Evolutionary conservation across 2,329 filamentous ascomycete genomes (phyloP), one percentile per base, ranked within the genome.

Genomic region (Aspergillus brunneoviolaceus): DNA sequence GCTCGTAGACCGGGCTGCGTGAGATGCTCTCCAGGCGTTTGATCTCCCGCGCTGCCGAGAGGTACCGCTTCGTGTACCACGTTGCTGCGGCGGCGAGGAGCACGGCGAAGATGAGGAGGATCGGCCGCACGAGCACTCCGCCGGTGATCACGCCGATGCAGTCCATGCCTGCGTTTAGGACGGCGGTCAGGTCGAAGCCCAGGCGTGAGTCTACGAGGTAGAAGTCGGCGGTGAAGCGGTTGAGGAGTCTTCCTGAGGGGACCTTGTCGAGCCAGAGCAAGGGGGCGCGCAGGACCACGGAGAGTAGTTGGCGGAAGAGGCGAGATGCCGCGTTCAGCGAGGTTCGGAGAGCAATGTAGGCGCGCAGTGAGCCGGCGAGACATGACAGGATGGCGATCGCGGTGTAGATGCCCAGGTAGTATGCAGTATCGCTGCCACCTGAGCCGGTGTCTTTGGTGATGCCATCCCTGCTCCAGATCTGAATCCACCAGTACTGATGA

Each of bases 221-320:
- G 73, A 93, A 92, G 74, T 93, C 90, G 4, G 87, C 81, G 0
- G 89, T 90, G 71, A 92, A 91, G 1, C 90, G 84, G 75, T 93
- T 93, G 39, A 92, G 78, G 31, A 93, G 85, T 47, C 89, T 84
- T 1, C 90, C 90, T 1, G 91, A 79, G 0, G 90, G 90, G 0
- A 91, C 87, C 0, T 89, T 92, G 70, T 93, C 90, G 47, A 93
- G 82, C 88, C 89, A 92, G 60, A 88, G 81, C 16, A 92, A 79
- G 2, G 89, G 89, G 2, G 90, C 87, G 25, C 88, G 84, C 3
- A 93, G 80, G 10, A 93, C 82, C 1, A 85, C 82, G 65, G 84
- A 87, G 50, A 88, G 85, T 63, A 92, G 82, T 57, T 83, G 83
- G 29, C 85, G 81, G 64, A 92, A 93, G 4, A 93, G 80, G 49